A percentile compares a stretch with the other conserved stretches of the same genome.
Conservation (phyloP, 169 alveolate genomes). For the Neospora caninum region DNA sequence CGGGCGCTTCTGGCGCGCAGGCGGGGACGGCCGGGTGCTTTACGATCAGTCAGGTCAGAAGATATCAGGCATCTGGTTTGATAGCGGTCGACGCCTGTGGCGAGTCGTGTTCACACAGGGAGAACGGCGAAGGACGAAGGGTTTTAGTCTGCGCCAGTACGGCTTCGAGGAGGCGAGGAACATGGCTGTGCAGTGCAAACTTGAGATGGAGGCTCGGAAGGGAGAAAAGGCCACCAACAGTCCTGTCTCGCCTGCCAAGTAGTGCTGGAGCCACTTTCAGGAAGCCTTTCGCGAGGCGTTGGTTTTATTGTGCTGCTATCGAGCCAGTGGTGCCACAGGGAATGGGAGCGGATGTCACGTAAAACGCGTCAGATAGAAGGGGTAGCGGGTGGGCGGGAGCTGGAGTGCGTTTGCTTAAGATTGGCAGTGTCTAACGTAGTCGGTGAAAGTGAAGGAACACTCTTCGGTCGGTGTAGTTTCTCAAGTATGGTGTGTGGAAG, state of each 20-base stretch:
- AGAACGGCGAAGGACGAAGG: conserved; percentile 23
- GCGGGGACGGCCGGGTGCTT: conserved; percentile 1
- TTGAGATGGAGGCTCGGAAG: conserved; percentile 18
- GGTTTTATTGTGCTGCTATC: too few relatives aligned
- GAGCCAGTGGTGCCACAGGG: too few relatives aligned
- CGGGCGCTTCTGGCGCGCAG: conserved; percentile 21
- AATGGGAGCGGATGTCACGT: too few relatives aligned
- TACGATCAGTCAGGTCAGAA: conserved; percentile 17
- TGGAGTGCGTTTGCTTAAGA: too few relatives aligned
- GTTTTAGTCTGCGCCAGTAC: conserved; percentile 31
- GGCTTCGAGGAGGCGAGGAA: conserved; percentile 40
- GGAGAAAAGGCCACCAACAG: conserved; percentile 2
- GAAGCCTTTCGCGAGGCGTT: too few relatives aligned
- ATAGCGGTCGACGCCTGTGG: conserved; percentile 35
- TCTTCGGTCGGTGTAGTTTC: too few relatives aligned
- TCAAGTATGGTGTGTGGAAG: too few relatives aligned
- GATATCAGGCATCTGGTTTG: conserved; percentile 31
- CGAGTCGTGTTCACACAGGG: conserved; percentile 33
- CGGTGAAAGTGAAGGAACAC: too few relatives aligned
- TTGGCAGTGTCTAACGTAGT: too few relatives aligned
- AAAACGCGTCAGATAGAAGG: too few relatives aligned
- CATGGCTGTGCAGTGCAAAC: conserved; percentile 29
- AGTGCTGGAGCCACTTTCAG: background rate
- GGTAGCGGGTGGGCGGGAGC: too few relatives aligned
- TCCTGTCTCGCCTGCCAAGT: background rate